Percentiles rank a stretch among this genome's conserved stretches.
Conservation (phyloP, 805 yeast genomes). For the Saccharomycopsis javanensis region DNA sequence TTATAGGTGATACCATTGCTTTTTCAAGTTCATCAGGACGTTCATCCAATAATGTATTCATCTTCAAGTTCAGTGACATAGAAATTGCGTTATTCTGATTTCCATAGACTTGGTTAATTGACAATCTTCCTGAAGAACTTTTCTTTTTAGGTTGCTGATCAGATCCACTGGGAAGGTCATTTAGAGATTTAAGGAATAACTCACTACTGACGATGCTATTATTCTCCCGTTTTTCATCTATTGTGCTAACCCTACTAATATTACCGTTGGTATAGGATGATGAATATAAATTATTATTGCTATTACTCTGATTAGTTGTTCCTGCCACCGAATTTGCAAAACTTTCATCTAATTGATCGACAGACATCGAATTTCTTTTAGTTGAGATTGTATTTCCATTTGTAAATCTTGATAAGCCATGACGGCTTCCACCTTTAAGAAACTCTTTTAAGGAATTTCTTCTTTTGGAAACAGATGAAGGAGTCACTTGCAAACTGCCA, state of each 20-base stretch:
- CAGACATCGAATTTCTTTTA: neutral
- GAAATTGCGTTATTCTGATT: neutral
- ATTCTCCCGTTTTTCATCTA: neutral
- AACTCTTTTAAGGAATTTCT: slow-evolving; percentile 12
- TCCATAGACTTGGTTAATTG: neutral
- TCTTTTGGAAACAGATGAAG: neutral
- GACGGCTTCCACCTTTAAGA: slow-evolving; percentile 3
- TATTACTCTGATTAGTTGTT: neutral
- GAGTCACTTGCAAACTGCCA: neutral
- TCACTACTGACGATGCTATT: neutral
- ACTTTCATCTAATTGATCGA: neutral
- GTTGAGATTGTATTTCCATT: neutral
- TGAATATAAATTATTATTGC: neutral
- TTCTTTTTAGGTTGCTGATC: neutral
- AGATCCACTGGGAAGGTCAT: neutral
- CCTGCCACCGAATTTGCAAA: neutral
- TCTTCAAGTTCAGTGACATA: neutral
- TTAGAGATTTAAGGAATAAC: neutral
- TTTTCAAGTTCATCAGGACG: neutral
- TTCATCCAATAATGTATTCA: neutral
- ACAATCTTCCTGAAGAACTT: neutral
- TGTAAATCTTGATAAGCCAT: neutral
- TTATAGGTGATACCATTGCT: slow-evolving; percentile 4
- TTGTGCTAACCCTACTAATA: neutral
- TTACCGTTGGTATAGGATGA: neutral